These are phyloP conservation scores for Acacia melanoxylon DNA, from an alignment of 306 rosid genomes.

Conservation along the genomic window DNA sequence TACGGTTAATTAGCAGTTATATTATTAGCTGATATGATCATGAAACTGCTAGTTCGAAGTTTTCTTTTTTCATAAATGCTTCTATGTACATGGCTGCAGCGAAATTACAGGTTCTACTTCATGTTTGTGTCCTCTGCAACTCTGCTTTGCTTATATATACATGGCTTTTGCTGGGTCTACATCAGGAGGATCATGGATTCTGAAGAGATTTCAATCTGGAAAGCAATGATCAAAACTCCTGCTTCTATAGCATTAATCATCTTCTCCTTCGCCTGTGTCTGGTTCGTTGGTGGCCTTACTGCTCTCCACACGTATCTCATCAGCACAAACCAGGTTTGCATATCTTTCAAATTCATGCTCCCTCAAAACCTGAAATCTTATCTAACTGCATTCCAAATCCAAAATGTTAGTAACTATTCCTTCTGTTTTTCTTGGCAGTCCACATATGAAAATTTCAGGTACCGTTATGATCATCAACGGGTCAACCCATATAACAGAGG, in stretches of 20 bases:
- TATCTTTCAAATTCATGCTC: conserved; percentile 11
- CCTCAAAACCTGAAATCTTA: neutral
- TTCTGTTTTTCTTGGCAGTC: conserved; percentile 52
- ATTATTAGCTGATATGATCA: conserved; percentile 21
- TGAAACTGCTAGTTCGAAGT: conserved; percentile 15
- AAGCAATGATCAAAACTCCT: conserved; percentile 69
- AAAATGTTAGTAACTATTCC: neutral
- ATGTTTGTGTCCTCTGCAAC: conserved; percentile 62
- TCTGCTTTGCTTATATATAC: conserved; percentile 63
- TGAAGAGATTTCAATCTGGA: conserved; percentile 58
- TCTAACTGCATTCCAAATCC: neutral
- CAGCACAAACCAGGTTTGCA: conserved; percentile 68
- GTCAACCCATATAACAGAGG: conserved; percentile 64
- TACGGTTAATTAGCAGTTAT: neutral
- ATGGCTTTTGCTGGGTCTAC: conserved; percentile 79
- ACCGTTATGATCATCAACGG: conserved; percentile 56
- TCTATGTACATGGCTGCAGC: conserved; percentile 48
- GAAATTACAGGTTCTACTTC: conserved; percentile 78
- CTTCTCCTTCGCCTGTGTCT: conserved; percentile 54
- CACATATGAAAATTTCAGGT: conserved; percentile 75
- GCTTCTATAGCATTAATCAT: conserved; percentile 63
- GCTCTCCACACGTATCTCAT: conserved; percentile 72
- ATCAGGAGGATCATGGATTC: conserved; percentile 55
- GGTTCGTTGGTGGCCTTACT: conserved; percentile 81
- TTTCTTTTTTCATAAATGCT: conserved; percentile 1